Conservation (phyloP, 2,329 filamentous ascomycete genomes). For the Sclerotinia borealis region DNA sequence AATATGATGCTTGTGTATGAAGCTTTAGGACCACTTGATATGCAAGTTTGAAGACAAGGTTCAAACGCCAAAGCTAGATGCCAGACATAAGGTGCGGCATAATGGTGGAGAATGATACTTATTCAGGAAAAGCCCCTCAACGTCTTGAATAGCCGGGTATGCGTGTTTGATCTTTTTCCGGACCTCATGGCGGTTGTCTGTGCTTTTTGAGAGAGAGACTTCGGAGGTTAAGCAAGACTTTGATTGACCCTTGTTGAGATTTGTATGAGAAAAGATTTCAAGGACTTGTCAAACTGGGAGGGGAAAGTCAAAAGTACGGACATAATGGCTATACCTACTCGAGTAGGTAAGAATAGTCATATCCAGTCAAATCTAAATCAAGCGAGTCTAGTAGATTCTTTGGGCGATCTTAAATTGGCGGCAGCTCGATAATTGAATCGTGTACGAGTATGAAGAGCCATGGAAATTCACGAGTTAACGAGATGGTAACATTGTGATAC, state of each 20-base stretch:
- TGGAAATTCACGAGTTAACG: neutral
- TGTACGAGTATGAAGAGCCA: no score
- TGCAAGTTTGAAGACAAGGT: slow-evolving; percentile 20
- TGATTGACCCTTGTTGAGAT: neutral
- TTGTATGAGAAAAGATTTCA: neutral
- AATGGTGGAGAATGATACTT: slow-evolving; percentile 21
- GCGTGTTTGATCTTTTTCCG: slow-evolving; percentile 9
- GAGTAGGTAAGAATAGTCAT: neutral
- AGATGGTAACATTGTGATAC: no score
- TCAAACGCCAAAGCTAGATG: slow-evolving; percentile 24
- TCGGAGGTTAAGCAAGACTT: neutral
- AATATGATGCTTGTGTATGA: slow-evolving; percentile 23
- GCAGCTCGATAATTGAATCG: neutral
- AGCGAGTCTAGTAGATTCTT: neutral
- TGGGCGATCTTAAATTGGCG: neutral
- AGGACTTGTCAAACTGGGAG: neutral
- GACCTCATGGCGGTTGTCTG: slow-evolving; percentile 22
- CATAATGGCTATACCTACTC: neutral
- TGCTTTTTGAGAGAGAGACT: slow-evolving; percentile 4
- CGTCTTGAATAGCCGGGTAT: slow-evolving; percentile 15
- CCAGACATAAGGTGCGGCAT: slow-evolving; percentile 29
- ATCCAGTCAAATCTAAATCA: neutral
- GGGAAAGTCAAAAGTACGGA: neutral
- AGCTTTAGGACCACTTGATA: slow-evolving; percentile 21
- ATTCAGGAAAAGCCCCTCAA: slow-evolving; percentile 19